Evolutionary conservation across 2,329 filamentous ascomycete genomes (phyloP).

Genomic region (Arthrinium puccinioides): DNA sequence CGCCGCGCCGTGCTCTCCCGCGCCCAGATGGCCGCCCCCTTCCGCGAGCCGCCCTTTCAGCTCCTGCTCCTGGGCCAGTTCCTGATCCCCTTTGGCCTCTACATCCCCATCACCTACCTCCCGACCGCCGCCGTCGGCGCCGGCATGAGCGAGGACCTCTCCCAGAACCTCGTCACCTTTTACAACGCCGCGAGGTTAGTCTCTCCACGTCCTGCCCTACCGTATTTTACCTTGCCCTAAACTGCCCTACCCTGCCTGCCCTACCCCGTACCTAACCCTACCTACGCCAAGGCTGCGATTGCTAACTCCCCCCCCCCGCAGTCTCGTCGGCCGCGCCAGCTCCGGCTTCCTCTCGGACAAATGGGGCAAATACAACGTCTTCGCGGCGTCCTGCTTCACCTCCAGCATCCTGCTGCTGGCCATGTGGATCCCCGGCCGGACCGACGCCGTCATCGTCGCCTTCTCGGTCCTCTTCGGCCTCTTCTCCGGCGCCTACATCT

Average conservation of each 20-base stretch:
- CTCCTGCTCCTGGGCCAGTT: slow-evolving; percentile 1
- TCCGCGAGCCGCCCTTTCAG: slow-evolving; percentile 3
- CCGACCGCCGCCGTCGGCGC: slow-evolving; percentile 1
- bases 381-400: slow-evolving; percentile 31
- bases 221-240: background rate
- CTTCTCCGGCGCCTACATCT: slow-evolving; percentile 16
- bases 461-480: slow-evolving; percentile 16
- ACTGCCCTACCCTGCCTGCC: no score
- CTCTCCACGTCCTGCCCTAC: background rate
- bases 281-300: background rate
- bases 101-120: slow-evolving; percentile 7
- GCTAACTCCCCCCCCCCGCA: background rate
- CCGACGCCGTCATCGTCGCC: slow-evolving; percentile 9
- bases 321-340: slow-evolving; percentile 5
- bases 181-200: slow-evolving; percentile 7
- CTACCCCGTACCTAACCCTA: no score
- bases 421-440: slow-evolving; percentile 21
- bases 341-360: slow-evolving; percentile 8
- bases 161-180: slow-evolving; percentile 7
- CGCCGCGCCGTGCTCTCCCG: background rate
- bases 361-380: slow-evolving; percentile 10
- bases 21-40: background rate
- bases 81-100: slow-evolving; percentile 7
- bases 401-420: slow-evolving; percentile 18
- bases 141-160: slow-evolving; percentile 3